Percentiles rank a stretch among this genome's conserved stretches.
These are phyloP conservation scores for Lactifluus subvellereus DNA, from an alignment of 768 basidiomycete genomes.

Conservation along the genomic window DNA sequence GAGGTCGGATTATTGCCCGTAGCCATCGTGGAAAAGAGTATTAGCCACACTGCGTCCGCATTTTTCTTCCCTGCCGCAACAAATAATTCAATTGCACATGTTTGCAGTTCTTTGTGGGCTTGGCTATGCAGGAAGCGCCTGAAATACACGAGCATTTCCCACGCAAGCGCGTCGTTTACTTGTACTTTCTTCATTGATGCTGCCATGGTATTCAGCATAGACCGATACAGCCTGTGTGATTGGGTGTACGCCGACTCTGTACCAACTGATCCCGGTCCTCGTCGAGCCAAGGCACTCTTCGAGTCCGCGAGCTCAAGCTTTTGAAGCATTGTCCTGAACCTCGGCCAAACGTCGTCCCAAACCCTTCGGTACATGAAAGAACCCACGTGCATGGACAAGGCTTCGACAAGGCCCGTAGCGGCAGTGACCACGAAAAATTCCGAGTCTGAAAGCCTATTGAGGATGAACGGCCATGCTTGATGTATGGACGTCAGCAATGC, in stretches of 20 bases:
- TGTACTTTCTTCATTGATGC: constrained; percentile 61
- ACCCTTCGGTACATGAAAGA: constrained; percentile 80
- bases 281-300: constrained; percentile 58
- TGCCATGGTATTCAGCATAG: constrained; percentile 68
- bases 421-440: constrained; percentile 79
- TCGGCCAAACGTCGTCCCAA: constrained; percentile 94
- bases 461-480: constrained; percentile 88
- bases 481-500: constrained; percentile 82
- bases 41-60: constrained; percentile 81
- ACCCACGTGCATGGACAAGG: constrained; percentile 64
- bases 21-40: constrained; percentile 50
- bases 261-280: constrained; percentile 46
- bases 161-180: constrained; percentile 61
- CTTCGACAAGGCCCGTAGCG: constrained; percentile 67
- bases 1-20: constrained; percentile 37
- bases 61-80: constrained; percentile 53
- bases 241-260: constrained; percentile 72
- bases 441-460: constrained; percentile 70
- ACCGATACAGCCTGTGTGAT: constrained; percentile 74
- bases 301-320: constrained; percentile 59
- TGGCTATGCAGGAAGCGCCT: constrained; percentile 66
- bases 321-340: constrained; percentile 55
- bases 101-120: constrained; percentile 71
- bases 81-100: constrained; percentile 60
- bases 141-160: constrained; percentile 76